Base-by-base conservation (phyloP, 805 yeast species). In the Kodamaea sagamina region DNA sequence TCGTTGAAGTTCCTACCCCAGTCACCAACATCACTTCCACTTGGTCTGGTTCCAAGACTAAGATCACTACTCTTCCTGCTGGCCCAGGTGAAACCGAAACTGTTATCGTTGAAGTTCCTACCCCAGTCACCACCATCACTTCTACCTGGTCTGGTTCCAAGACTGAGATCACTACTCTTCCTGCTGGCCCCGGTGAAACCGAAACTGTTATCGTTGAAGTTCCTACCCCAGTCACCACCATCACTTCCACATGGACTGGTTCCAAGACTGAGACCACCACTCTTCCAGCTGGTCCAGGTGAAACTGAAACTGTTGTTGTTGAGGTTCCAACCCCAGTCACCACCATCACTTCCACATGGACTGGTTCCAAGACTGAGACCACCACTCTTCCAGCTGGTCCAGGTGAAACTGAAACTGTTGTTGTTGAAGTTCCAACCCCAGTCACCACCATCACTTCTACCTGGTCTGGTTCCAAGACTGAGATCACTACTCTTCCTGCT, bases 261-360 rank as follows among this genome's bases (percentile, higher is more conserved):
- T 21, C 24, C 8, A 8, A 6, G 6, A 32, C 24, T 10, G 36
- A 48, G 8, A 9, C 43, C 6, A 35, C 38, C 5, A 35, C 36
- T 17, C 22, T 36, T 4, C 11, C 31, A 3, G 31, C 29, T 2
- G 8, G 13, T 7, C 35, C 36, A 3, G 45, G 42, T 1, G 46
- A 35, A 9, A 46, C 50, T 18, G 46, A 15, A 8, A 46, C 52
- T 7, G 42, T 46, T 6, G 26, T 43, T 16, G 32, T 46, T 18
- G 49, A 46, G 22, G 48, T 41, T 11, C 50, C 50, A 6, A 43
- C 28, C n/a, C 55, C 56, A 15, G 46, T 50, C 5, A 27, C 32
- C 6, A 52, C 55, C 2, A 26, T 36, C 6, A 55, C 60, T 7
- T 17, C 46, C 10, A 46, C 53, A 6, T 48, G 50, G 50, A 38